Percentiles rank a stretch among this genome's conserved stretches.
Conservation (phyloP, 2,329 filamentous ascomycete genomes). For the Plenodomus lindquistii region DNA sequence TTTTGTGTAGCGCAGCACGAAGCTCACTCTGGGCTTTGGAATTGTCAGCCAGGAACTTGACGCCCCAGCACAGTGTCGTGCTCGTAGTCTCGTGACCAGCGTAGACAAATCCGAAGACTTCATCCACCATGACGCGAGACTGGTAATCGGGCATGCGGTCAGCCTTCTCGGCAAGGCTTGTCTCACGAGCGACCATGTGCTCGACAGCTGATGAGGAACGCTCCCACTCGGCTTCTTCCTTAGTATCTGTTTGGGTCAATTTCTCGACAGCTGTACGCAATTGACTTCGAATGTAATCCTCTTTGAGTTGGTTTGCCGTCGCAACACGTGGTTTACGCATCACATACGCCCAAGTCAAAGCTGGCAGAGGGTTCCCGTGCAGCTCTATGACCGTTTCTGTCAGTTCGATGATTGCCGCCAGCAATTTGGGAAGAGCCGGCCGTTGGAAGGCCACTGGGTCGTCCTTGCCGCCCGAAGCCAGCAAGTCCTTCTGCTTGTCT, state of each 20-base stretch:
- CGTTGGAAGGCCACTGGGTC: slow-evolving; percentile 8
- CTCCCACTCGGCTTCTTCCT: slow-evolving; percentile 3
- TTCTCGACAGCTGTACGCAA: background rate
- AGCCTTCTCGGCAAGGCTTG: slow-evolving; percentile 4
- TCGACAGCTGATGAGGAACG: slow-evolving; percentile 9
- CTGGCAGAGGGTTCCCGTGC: slow-evolving; percentile 7
- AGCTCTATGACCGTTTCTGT: slow-evolving; percentile 7
- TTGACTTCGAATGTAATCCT: slow-evolving; percentile 2
- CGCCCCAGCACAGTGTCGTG: slow-evolving; percentile 47
- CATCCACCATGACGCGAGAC: slow-evolving; percentile 9
- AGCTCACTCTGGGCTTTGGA: slow-evolving; percentile 43
- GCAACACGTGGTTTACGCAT: background rate
- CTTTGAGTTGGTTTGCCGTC: slow-evolving; percentile 5
- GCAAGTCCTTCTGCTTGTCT: background rate
- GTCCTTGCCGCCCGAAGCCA: slow-evolving; percentile 2
- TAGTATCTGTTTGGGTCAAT: background rate
- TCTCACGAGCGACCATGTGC: slow-evolving; percentile 12
- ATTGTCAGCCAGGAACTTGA: slow-evolving; percentile 46
- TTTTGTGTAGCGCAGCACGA: slow-evolving; percentile 30
- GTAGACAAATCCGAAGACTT: slow-evolving; percentile 38
- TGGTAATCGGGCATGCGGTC: slow-evolving; percentile 5
- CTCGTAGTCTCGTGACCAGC: slow-evolving; percentile 54
- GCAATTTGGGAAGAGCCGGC: no score
- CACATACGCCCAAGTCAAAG: background rate
- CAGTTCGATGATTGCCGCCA: slow-evolving; percentile 9